Base-by-base conservation (phyloP, 148 eudicot species). In the Cornus suecica region DNA sequence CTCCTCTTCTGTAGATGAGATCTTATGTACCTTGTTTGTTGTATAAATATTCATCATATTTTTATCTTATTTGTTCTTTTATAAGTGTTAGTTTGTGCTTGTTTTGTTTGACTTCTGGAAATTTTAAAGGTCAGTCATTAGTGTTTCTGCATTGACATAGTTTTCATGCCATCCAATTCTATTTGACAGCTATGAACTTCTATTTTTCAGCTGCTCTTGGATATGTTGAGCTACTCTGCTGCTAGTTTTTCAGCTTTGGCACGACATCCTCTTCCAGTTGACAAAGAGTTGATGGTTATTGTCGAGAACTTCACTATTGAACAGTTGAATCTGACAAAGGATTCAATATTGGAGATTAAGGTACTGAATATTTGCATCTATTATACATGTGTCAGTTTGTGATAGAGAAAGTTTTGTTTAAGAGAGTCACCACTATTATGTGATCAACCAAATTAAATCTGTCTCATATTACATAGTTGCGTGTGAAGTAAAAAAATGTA, bases 151-250 rank as follows among this genome's bases (percentile, higher is more conserved):
- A 48, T 56, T 8, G 10, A 37, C 25, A 18, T 22, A 11, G 5
- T 2, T 25, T 62, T 65, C 22, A 48, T 74, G 61, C 72, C 10
- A 60, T 34, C 67, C 27, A 29, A 25, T 29, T 73, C n/a, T 31
- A 7, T 58, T 69, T 77, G 63, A 74, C 69, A 65, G 31, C 30
- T 41, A 23, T 45, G 65, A 28, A 60, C 13, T 66, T 69, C 64
- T 75, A 32, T 74, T 75, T 74, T 81, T 79, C 87, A 94, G 99
- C 68, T 92, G 80, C 88, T 95, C 66, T 77, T 88, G 88, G 90
- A 86, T 76, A 69, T 89, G 66, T 73, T 92, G 74, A 80, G 80
- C 41, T 91, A 86, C 83, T 87, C 97, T n/a, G 88, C 83, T 42
- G 84, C 84, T 65, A 85, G 88, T 84, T 89, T 86, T 79, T 86